Conservation (phyloP, 2,329 filamentous ascomycete genomes). For the Aureobasidium sp. region DNA sequence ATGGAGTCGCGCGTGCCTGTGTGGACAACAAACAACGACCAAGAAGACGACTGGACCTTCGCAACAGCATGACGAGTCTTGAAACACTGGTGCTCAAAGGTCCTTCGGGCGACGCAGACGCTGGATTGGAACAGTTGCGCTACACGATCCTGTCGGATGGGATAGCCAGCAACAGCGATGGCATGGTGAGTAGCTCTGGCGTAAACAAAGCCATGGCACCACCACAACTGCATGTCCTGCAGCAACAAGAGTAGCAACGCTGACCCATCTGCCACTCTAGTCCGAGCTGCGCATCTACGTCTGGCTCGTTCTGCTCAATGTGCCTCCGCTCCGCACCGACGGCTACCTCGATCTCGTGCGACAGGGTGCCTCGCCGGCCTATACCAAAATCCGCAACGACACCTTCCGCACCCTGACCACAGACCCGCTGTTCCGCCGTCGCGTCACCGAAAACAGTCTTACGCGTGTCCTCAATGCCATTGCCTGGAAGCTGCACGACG, state of each 20-base stretch:
- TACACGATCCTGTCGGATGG: conserved; percentile 67
- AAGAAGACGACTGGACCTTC: background rate
- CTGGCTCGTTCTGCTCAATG: conserved; percentile 89
- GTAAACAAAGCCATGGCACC: background rate
- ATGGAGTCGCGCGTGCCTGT: background rate
- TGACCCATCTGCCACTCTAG: conserved; percentile 48
- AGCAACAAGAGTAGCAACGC: too few relatives aligned
- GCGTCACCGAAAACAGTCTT: conserved; percentile 89
- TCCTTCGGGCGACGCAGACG: conserved; percentile 59
- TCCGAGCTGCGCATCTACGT: conserved; percentile 90
- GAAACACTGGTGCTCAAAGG: conserved; percentile 75
- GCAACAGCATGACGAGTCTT: conserved; percentile 38
- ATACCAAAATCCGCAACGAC: conserved; percentile 96
- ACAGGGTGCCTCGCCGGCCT: conserved; percentile 85
- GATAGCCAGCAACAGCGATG: conserved; percentile 67
- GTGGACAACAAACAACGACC: background rate
- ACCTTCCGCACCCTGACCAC: conserved; percentile 95
- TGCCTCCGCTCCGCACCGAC: conserved; percentile 75
- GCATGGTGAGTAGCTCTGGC: conserved; percentile 53
- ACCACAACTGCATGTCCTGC: too few relatives aligned
- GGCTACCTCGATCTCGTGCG: conserved; percentile 84
- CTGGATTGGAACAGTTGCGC: conserved; percentile 60
- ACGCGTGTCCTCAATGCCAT: conserved; percentile 92
- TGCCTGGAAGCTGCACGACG: conserved; percentile 86
- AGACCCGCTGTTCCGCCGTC: conserved; percentile 90